A percentile compares a stretch with the other conserved stretches of the same genome.
phyloP scores from a whole-genome alignment of 208 protist genomes.

The Acanthamoeba rhysodes region DNA sequence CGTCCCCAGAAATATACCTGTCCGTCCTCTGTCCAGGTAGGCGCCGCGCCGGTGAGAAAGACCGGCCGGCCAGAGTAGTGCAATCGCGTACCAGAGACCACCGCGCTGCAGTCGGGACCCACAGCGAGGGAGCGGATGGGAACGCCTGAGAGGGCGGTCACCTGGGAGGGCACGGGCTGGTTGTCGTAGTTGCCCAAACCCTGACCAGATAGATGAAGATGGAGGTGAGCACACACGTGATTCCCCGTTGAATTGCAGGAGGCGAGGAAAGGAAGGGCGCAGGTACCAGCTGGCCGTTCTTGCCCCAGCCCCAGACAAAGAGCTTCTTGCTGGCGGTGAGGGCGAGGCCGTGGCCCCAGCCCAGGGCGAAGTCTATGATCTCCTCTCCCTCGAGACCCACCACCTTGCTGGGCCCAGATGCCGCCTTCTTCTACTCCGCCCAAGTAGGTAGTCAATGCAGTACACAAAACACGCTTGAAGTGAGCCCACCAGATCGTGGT shows the following conservation, averaged over 20 bases:
- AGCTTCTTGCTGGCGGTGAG: neutral
- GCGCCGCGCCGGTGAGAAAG: neutral
- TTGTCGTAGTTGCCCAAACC: conserved; percentile 60
- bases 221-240: neutral
- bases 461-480: no score
- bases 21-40: neutral
- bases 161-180: neutral
- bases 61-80: neutral
- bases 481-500: neutral
- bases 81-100: neutral
- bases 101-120: conserved; percentile 43
- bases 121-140: neutral
- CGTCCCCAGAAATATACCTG: conserved; percentile 46
- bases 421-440: neutral
- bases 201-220: neutral
- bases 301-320: conserved; percentile 44
- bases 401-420: neutral
- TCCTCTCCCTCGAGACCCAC: conserved; percentile 22
- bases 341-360: conserved; percentile 57
- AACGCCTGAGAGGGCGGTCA: neutral
- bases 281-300: neutral
- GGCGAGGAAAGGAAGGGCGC: neutral
- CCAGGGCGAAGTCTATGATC: conserved; percentile 7
- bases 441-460: no score
- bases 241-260: neutral